These are phyloP conservation scores for Alternaria ventricosa DNA, from an alignment of 2,329 filamentous ascomycete species.

Conservation along the genomic window DNA sequence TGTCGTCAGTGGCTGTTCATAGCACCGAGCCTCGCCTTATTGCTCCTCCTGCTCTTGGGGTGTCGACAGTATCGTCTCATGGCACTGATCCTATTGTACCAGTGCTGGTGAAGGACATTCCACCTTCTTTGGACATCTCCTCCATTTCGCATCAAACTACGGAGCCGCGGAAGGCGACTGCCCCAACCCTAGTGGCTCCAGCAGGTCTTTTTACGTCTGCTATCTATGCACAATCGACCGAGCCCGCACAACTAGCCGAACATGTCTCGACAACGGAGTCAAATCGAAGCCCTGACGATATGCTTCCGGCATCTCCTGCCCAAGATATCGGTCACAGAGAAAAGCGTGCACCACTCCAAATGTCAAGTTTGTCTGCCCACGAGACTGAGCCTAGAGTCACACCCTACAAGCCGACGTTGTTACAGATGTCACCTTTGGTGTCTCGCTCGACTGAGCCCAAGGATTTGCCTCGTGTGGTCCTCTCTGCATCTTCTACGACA, in stretches of 20 bases:
- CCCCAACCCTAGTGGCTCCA: conserved; percentile 22
- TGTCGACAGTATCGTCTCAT: conserved; percentile 28
- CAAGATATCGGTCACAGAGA: not conserved
- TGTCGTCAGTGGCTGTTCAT: conserved; percentile 34
- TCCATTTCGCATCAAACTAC: conserved; percentile 37
- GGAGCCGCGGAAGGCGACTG: conserved; percentile 29
- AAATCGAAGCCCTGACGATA: conserved; percentile 1
- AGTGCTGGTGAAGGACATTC: conserved; percentile 34
- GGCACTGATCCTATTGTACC: conserved; percentile 38
- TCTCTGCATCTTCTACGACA: conserved; percentile 29
- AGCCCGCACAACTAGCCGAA: conserved; percentile 20
- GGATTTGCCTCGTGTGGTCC: conserved; percentile 18
- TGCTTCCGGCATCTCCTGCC: not conserved
- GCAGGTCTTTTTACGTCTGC: conserved; percentile 36
- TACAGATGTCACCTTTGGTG: conserved; percentile 36
- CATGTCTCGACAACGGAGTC: not conserved
- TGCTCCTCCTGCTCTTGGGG: conserved; percentile 18
- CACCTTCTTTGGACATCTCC: conserved; percentile 36
- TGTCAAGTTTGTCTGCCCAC: conserved; percentile 19
- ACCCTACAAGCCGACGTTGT: conserved; percentile 13
- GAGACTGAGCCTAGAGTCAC: conserved; percentile 24
- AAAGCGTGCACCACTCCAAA: conserved; percentile 4
- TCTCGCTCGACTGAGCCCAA: conserved; percentile 37
- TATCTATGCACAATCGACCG: conserved; percentile 37
- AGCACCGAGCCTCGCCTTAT: conserved; percentile 32